These are phyloP conservation scores for Mitragyna speciosa DNA, from an alignment of 257 asterid species.

Conservation along the genomic window DNA sequence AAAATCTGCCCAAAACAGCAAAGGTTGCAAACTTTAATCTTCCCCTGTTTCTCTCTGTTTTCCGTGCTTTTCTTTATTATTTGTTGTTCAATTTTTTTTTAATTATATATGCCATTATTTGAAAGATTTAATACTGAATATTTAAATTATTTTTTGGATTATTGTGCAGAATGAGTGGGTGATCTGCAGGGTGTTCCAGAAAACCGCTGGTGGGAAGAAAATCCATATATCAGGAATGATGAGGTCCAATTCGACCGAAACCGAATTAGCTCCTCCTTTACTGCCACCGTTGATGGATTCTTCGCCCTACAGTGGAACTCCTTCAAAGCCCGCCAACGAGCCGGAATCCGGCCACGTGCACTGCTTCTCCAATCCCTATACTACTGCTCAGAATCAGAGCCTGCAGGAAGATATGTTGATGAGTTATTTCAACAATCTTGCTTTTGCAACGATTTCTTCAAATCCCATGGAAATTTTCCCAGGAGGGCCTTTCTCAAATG, in stretches of 20 bases:
- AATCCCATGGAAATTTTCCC: conserved; percentile 36
- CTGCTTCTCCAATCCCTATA: conserved; percentile 77
- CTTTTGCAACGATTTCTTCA: conserved; percentile 22
- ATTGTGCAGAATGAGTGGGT: conserved; percentile 87
- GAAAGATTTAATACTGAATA: not conserved
- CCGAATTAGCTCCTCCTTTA: conserved; percentile 23
- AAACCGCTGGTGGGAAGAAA: conserved; percentile 73
- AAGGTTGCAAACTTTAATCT: conserved; percentile 39
- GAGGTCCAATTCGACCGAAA: conserved; percentile 31
- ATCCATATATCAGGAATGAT: conserved; percentile 63
- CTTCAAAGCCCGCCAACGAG: conserved; percentile 15
- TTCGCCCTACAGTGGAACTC: conserved; percentile 26
- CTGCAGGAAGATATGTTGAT: conserved; percentile 36
- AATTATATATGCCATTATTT: not conserved
- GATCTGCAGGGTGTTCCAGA: conserved; percentile 83
- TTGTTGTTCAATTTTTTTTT: not conserved
- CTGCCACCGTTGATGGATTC: conserved; percentile 70
- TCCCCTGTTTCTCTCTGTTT: conserved; percentile 16
- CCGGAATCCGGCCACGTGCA: conserved; percentile 53
- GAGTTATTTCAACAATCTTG: conserved; percentile 25
- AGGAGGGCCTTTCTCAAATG: conserved; percentile 11
- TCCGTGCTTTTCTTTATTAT: not conserved
- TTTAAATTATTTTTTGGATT: not conserved
- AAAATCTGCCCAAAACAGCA: conserved; percentile 38
- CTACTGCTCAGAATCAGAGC: conserved; percentile 19